These are phyloP conservation scores for Isatis lusitanica DNA, from an alignment of 441 rosid species.

Conservation along the genomic window DNA sequence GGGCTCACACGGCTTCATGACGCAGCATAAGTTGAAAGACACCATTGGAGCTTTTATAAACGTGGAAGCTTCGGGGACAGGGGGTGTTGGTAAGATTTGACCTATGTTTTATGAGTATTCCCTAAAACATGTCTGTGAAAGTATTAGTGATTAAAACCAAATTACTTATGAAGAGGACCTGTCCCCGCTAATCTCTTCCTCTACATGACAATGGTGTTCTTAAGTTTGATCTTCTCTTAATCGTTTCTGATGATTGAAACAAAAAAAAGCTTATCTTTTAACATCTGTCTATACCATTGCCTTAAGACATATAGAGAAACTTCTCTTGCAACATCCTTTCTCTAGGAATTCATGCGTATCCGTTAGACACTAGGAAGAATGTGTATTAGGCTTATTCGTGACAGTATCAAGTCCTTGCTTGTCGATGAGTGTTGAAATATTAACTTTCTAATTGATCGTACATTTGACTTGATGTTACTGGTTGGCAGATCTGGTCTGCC, in stretches of 20 bases:
- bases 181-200: neutral
- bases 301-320: neutral
- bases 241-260: neutral
- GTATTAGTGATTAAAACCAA: neutral
- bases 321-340: neutral
- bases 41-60: constrained; percentile 89
- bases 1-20: constrained; percentile 99
- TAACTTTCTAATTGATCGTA: neutral
- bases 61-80: constrained; percentile 96
- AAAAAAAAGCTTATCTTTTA: neutral
- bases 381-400: neutral
- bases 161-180: neutral
- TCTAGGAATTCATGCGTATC: neutral
- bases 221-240: neutral
- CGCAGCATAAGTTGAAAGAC: constrained; percentile 77
- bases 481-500: constrained; percentile 88
- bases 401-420: neutral
- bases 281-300: neutral
- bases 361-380: neutral
- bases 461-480: constrained; percentile 12
- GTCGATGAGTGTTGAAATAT: neutral
- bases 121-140: neutral
- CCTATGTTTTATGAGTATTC: constrained; percentile 13
- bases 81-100: constrained; percentile 76
- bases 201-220: neutral